Base-by-base conservation (phyloP, 805 yeast species). In the Yamadazyma phyllophila region DNA sequence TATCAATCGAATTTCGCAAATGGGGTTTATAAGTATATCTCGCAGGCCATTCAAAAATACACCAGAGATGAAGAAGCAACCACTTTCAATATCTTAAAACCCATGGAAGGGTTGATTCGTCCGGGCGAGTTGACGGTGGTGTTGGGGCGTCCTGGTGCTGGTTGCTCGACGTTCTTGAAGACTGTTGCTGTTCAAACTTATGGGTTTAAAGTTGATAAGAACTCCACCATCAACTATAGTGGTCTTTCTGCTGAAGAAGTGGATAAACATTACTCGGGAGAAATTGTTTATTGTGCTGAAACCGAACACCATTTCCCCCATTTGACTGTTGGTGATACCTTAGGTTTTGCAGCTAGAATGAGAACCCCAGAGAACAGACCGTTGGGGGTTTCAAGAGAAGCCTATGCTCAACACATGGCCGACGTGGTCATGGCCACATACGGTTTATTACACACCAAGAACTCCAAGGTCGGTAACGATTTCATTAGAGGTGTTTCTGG, bases 401-500 rank as follows among this genome's bases (percentile, higher is more conserved):
- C 50, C 1, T 67, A 64, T 39, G 74, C 76, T 26, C 58, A 56
- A 45, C 76, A 69, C 53, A 63, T 71, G 73, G 66, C 73, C 16
- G 58, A 64, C 30, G 74, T 71, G 14, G 65, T 63, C 41, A 67
- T 71, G 74, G 76, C 75, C 24, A 69, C 73, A 2, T 71, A 64
- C 51, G 80, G 80, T 41, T 63, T 75, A 47, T 67, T 76, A 13
- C 83, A 80, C 57, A 80, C 83, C 7, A 63, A 72, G 45, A 63
- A 80, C 53, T 79, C 85, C 31, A 76, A 74, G 49, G 85, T 81
- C 37, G 87, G 87, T 62, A 75, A 80, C 56, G 85, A 81, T 52
- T 79, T 69, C 47, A 74, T 83, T 26, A 75, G 88, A 60, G 87
- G 89, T 68, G 87, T 84, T 34, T 82, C 92, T 42, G 92, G 95